phyloP scores from a whole-genome alignment of 768 basidiomycete genomes.

The Pleurotus sapidus region DNA sequence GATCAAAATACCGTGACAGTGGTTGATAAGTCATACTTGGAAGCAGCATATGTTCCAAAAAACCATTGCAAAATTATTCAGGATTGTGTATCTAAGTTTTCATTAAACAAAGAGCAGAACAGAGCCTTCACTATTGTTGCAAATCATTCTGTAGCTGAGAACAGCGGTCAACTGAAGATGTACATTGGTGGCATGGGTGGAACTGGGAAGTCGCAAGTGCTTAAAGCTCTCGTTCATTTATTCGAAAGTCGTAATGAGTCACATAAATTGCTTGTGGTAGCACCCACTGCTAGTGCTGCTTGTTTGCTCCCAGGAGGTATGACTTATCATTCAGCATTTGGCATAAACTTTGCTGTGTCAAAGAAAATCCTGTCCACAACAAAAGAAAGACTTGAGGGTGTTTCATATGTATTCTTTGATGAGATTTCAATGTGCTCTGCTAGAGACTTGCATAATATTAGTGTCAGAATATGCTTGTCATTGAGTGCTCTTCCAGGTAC shows the following conservation, averaged over 20 bases:
- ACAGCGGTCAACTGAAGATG: slow-evolving; percentile 18
- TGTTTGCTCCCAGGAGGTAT: slow-evolving; percentile 16
- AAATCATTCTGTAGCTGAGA: slow-evolving; percentile 14
- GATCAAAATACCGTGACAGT: neutral
- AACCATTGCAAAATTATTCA: neutral
- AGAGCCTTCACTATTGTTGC: slow-evolving; percentile 15
- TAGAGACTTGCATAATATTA: slow-evolving; percentile 23
- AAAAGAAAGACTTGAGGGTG: slow-evolving; percentile 13
- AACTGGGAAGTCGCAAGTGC: slow-evolving; percentile 21
- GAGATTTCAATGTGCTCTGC: slow-evolving; percentile 39
- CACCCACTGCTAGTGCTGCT: slow-evolving; percentile 21
- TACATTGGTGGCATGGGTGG: slow-evolving; percentile 26
- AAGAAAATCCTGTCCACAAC: slow-evolving; percentile 4
- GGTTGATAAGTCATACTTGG: slow-evolving; percentile 6
- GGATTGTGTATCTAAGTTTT: neutral
- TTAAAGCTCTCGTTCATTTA: slow-evolving; percentile 13
- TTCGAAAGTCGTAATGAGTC: slow-evolving; percentile 11
- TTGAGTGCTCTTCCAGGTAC: slow-evolving; percentile 11
- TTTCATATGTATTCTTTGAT: slow-evolving; percentile 38
- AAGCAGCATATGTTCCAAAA: neutral
- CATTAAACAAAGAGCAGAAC: neutral
- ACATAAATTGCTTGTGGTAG: slow-evolving; percentile 13
- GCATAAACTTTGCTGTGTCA: slow-evolving; percentile 11
- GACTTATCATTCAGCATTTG: slow-evolving; percentile 22
- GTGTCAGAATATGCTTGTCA: slow-evolving; percentile 17